Conservation (phyloP, 2,329 filamentous ascomycete genomes). For the Penicillium crustosum region DNA sequence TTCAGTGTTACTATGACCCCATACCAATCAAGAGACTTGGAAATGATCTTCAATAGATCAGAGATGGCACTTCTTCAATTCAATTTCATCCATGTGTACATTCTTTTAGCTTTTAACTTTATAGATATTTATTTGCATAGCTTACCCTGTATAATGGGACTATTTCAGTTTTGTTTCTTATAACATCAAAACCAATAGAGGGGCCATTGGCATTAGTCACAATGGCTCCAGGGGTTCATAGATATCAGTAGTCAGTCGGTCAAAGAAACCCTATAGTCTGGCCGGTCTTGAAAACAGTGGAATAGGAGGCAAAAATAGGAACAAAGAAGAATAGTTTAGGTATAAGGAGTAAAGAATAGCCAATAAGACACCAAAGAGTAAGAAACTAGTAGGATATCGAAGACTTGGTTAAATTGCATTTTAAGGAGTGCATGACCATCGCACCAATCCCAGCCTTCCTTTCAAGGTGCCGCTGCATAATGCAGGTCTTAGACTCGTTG, state of each 20-base stretch:
- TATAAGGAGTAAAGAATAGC: neutral
- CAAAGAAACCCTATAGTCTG: neutral
- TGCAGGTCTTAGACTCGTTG: constrained; percentile 1
- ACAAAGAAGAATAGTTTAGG: neutral
- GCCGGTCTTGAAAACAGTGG: too few relatives aligned
- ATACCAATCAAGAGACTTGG: neutral
- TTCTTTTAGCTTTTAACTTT: neutral
- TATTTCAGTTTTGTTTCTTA: neutral
- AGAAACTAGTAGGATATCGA: neutral
- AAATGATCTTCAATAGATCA: neutral
- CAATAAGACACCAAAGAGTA: neutral
- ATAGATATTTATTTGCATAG: neutral
- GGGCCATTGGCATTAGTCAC: neutral
- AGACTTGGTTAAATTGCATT: neutral
- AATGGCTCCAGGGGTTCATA: neutral
- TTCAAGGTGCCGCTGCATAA: neutral
- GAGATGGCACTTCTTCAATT: neutral
- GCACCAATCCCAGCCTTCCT: neutral
- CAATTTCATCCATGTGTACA: neutral
- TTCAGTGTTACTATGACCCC: neutral
- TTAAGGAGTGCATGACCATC: neutral
- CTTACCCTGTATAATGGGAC: neutral
- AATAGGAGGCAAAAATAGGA: neutral
- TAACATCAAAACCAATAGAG: neutral
- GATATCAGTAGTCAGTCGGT: too few relatives aligned